These are phyloP conservation scores for Aspergillus floridensis DNA, from an alignment of 2,329 filamentous ascomycete genomes.

Conservation along the genomic window DNA sequence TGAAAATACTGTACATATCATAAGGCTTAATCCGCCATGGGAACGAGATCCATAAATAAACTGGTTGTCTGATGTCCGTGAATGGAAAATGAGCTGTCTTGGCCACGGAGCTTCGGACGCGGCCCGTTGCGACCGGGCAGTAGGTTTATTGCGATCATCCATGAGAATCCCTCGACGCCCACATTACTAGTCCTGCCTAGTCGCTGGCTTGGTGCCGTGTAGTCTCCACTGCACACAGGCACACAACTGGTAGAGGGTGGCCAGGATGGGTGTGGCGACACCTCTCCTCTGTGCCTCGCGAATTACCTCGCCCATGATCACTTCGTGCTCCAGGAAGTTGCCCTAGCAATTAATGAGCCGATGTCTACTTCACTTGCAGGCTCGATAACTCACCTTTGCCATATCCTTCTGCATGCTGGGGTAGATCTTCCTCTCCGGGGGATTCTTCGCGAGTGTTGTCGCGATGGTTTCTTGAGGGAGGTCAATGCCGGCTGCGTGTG, in stretches of 20 bases:
- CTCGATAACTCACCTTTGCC: constrained; percentile 38
- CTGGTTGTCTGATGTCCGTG: neutral
- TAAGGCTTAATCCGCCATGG: too few species aligned
- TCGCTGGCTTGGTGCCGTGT: neutral
- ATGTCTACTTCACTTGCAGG: neutral
- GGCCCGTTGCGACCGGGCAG: neutral
- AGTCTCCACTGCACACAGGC: constrained; percentile 3
- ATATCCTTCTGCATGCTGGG: constrained; percentile 25
- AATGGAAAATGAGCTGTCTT: neutral
- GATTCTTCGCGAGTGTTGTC: constrained; percentile 49
- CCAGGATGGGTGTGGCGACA: constrained; percentile 37
- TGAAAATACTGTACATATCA: too few species aligned
- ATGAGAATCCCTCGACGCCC: neutral
- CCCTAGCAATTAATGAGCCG: constrained; percentile 32
- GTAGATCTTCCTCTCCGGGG: constrained; percentile 46
- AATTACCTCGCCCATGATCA: constrained; percentile 54
- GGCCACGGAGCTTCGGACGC: neutral
- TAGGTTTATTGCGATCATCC: neutral
- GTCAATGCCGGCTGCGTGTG: constrained; percentile 43
- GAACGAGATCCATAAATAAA: too few species aligned
- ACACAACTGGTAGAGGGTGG: constrained; percentile 7
- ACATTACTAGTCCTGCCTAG: neutral
- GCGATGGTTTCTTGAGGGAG: constrained; percentile 28
- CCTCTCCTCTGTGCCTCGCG: constrained; percentile 48
- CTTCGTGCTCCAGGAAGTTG: constrained; percentile 56